Evolutionary conservation across 2,329 filamentous ascomycete species (phyloP), one percentile per base, ranked within the genome.

Genomic region (Colletotrichum sojae): DNA sequence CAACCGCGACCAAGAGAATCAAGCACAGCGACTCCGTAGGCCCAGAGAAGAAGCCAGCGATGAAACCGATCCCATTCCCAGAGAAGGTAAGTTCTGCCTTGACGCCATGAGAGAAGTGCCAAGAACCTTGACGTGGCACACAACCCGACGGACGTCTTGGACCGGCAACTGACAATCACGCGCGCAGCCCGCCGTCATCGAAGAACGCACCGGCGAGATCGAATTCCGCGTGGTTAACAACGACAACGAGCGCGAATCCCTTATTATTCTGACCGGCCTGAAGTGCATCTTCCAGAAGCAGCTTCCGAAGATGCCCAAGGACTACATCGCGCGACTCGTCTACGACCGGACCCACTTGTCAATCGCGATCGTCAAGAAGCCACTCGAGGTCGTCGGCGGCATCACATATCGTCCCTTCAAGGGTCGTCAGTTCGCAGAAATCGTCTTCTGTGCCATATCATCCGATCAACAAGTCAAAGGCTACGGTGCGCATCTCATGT

Each of bases 281-380:
- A 99, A 98, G 79, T 97, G 95, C 78, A 97, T 99, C 73, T 98
- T 99, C 76, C 96, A 99, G 79, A 98, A 98, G 75, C 96, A 99
- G 78, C 86, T 99, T 6, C 96, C 96, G 0, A 98, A 98, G 81
- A 99, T 99, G 96, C 96, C 96, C 15, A 98, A 98, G 81, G 96
- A 98, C 78, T 99, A 99, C 79, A 98, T 99, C 75, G 96, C 96
- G 4, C 93, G 96, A 46, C 89, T 99, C 8, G 96, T 99, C 67
- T 99, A 99, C 82, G 96, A 99, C 81, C 91, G 96, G 60, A 97
- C 95, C 6, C 96, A 99, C 83, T 80, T 98, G 70, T 97, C 94
- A 46, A 97, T 99, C 75, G 96, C 96, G 22, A 98, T 99, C 76
- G 94, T 98, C 75, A 98, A 98, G 84, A 95, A 97, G 75, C 95